phyloP scores from a whole-genome alignment of 1,139 yeast species.

The Debaryomyces psychrophilus region DNA sequence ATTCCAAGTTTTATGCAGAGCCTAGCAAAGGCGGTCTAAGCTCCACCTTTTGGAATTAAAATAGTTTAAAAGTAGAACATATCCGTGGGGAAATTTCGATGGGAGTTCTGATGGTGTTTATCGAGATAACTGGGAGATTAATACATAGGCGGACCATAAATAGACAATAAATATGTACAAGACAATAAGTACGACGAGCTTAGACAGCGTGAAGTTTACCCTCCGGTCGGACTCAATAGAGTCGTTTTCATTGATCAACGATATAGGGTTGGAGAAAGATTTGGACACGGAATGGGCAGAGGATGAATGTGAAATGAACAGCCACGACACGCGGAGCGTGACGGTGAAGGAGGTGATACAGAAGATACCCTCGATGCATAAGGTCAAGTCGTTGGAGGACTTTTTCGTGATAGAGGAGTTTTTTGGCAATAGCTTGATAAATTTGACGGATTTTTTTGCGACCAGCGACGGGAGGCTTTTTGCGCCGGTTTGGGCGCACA shows the following conservation, averaged over 20 bases:
- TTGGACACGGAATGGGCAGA: constrained; percentile 9
- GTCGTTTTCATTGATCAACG: constrained; percentile 10
- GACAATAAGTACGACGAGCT: constrained; percentile 14
- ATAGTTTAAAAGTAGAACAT: background rate
- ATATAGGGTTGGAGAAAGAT: constrained; percentile 10
- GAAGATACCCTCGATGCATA: constrained; percentile 12
- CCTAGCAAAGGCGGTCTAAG: constrained; percentile 2
- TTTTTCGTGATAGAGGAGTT: constrained; percentile 13
- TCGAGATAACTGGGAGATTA: background rate
- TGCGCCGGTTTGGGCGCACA: constrained; percentile 5
- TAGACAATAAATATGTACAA: constrained; percentile 10
- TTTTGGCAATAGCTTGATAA: constrained; percentile 12
- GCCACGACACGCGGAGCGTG: constrained; percentile 6
- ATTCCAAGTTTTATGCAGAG: background rate
- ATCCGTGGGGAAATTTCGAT: background rate
- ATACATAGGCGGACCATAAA: background rate
- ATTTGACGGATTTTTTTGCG: constrained; percentile 11
- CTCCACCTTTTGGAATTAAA: constrained; percentile 2
- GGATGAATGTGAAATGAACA: background rate
- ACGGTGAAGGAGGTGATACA: constrained; percentile 11
- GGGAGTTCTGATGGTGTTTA: background rate
- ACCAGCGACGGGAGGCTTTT: constrained; percentile 10
- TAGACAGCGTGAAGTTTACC: constrained; percentile 14
- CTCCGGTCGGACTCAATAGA: constrained; percentile 10
- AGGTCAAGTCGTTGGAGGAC: constrained; percentile 11